Evolutionary conservation across 2,329 filamentous ascomycete genomes (phyloP), one percentile per base, ranked within the genome.

Genomic region (Penicillium sp.): DNA sequence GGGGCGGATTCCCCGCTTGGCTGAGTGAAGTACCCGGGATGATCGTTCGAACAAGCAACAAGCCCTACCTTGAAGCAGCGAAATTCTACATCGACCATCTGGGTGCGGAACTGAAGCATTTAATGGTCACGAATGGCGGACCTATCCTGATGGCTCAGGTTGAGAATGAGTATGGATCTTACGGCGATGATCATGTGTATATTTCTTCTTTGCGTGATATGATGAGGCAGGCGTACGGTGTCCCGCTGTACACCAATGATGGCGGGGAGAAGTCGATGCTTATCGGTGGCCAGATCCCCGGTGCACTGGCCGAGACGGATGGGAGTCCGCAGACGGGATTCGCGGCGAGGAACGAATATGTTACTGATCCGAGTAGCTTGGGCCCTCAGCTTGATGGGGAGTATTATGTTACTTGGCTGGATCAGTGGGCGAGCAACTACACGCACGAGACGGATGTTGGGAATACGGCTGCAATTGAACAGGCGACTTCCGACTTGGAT

Each of bases 161-260:
- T 8, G 79, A 81, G 61, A 81, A 81, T 50, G 79, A 81, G 58
- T 82, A 82, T 53, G 79, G 80, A 0, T 79, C 73, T 22, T 81
- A 77, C 44, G 79, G 77, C 15, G 67, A 67, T 5, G 71, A 82
- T 53, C 77, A 80, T 51, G 61, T 64, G 2, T 82, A 82, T 58
- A 78, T 74, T 6, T 59, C 63, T 5, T 71, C 71, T 0, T 43
- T 81, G 23, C 66, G 74, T 7, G 74, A 79, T 50, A 75, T 80
- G 6, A 66, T 82, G n/a, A 67, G 58, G 6, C 61, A 55, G 0
- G 73, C 71, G 43, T 81, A 80, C 50, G 74, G 79, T 6, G 67
- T 77, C 4, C 67, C 72, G 4, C 65, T 82, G 0, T 82, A 82
- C 52, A 82, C 80, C 14, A 82, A 80, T 52, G 79, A 82, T 53